Percentiles rank a stretch among this genome's conserved stretches.
Conservation (phyloP, 805 yeast species). For the Cyberlindnera samutprakarnensis region DNA sequence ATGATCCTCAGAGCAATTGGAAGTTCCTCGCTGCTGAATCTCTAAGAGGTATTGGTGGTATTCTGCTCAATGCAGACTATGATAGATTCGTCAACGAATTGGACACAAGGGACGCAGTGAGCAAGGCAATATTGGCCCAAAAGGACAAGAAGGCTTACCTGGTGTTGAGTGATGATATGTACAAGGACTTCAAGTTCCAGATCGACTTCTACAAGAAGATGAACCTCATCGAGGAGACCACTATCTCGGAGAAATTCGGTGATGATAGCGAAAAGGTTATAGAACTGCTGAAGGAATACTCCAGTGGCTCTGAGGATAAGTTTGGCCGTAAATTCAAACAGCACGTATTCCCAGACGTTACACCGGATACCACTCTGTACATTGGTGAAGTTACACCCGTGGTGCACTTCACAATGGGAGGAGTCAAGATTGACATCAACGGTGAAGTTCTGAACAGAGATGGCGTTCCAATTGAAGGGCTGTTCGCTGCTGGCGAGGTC, state of each 20-base stretch:
- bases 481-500: slow-evolving; percentile 61
- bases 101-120: slow-evolving; percentile 44
- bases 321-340: slow-evolving; percentile 29
- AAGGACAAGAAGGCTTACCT: slow-evolving; percentile 25
- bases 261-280: slow-evolving; percentile 17
- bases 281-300: slow-evolving; percentile 14
- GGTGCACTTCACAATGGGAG: slow-evolving; percentile 64
- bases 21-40: slow-evolving; percentile 56
- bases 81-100: slow-evolving; percentile 48
- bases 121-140: slow-evolving; percentile 32
- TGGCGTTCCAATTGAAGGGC: slow-evolving; percentile 29
- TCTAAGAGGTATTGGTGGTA: slow-evolving; percentile 52
- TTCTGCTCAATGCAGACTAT: slow-evolving; percentile 35
- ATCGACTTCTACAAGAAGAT: slow-evolving; percentile 42
- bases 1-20: slow-evolving; percentile 33
- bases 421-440: slow-evolving; percentile 45
- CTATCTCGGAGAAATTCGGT: slow-evolving; percentile 24
- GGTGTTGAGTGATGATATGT: slow-evolving; percentile 37
- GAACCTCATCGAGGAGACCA: slow-evolving; percentile 25
- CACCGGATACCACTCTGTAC: slow-evolving; percentile 26
- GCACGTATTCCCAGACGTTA: slow-evolving; percentile 25
- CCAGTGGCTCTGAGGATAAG: slow-evolving; percentile 21
- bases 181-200: slow-evolving; percentile 37
- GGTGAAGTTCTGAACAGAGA: slow-evolving; percentile 34
- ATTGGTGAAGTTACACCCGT: slow-evolving; percentile 53